phyloP scores from a whole-genome alignment of 345 rosid species.

The Draba incana region DNA sequence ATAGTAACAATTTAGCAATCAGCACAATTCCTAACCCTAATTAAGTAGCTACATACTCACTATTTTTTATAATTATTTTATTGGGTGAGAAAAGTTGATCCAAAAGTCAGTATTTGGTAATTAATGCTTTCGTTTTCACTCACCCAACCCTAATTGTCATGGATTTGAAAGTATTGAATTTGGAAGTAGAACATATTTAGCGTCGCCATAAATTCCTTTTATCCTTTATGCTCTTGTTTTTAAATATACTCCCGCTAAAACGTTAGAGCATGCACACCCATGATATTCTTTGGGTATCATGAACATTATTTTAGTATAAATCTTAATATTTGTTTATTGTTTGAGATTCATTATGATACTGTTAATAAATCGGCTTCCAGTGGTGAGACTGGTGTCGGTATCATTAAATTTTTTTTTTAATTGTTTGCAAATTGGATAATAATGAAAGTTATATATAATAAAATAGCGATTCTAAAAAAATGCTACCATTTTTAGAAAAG shows the following conservation, averaged over 20 bases:
- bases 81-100: conserved; percentile 29
- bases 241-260: neutral
- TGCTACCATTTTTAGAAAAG: too few relatives aligned
- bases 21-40: conserved; percentile 13
- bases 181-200: conserved; percentile 17
- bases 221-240: conserved; percentile 10
- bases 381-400: too few relatives aligned
- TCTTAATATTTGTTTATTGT: too few relatives aligned
- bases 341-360: too few relatives aligned
- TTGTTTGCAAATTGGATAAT: too few relatives aligned
- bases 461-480: too few relatives aligned
- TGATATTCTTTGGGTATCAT: too few relatives aligned
- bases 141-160: conserved; percentile 45
- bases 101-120: conserved; percentile 3
- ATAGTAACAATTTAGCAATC: neutral
- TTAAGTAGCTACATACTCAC: conserved; percentile 6
- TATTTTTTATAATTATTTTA: neutral
- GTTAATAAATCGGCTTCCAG: too few relatives aligned
- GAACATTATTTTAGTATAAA: too few relatives aligned
- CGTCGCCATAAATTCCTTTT: neutral
- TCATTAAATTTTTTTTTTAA: too few relatives aligned
- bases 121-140: conserved; percentile 43
- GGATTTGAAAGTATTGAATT: conserved; percentile 11
- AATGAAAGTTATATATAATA: too few relatives aligned
- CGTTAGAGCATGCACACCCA: too few relatives aligned